These are phyloP conservation scores for Geotrichum aggregatum DNA, from an alignment of 1,139 yeast genomes.

Conservation along the genomic window DNA sequence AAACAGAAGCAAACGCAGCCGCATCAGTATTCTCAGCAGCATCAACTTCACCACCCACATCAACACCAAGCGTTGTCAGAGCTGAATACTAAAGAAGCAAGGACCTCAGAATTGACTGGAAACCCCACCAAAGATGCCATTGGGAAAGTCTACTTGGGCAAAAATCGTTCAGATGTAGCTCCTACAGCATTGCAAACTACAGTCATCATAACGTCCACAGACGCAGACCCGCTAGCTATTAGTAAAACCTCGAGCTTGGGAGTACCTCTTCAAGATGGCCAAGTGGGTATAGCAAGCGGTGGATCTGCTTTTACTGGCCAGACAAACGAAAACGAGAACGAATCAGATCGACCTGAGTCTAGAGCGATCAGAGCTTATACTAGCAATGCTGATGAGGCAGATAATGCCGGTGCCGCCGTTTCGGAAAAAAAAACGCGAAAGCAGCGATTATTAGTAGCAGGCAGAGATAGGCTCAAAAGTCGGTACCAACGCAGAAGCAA, in stretches of 20 bases:
- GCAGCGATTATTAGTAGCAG: conserved; percentile 5
- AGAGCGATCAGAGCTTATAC: neutral
- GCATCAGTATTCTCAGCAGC: conserved; percentile 4
- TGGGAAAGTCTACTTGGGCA: neutral
- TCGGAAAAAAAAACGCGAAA: neutral
- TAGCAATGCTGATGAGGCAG: neutral
- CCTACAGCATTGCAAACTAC: too few species aligned
- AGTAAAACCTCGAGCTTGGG: neutral
- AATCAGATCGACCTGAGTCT: too few species aligned
- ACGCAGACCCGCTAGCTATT: too few species aligned
- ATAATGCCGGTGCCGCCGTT: neutral
- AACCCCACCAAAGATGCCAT: neutral
- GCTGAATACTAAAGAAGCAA: neutral
- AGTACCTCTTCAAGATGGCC: too few species aligned
- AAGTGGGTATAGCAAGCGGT: too few species aligned
- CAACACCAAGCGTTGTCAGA: conserved; percentile 1
- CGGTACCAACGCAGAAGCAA: conserved; percentile 5
- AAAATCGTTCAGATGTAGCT: too few species aligned
- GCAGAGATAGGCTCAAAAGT: neutral
- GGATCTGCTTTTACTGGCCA: neutral
- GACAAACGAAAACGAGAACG: conserved; percentile 3
- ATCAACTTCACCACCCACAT: neutral
- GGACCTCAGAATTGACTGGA: neutral
- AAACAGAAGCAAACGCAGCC: conserved; percentile 3
- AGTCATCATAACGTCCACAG: too few species aligned